A percentile compares a stretch with the other conserved stretches of the same genome.
phyloP scores from a whole-genome alignment of 2,329 filamentous ascomycete genomes.

The Trichoderma harzianum region DNA sequence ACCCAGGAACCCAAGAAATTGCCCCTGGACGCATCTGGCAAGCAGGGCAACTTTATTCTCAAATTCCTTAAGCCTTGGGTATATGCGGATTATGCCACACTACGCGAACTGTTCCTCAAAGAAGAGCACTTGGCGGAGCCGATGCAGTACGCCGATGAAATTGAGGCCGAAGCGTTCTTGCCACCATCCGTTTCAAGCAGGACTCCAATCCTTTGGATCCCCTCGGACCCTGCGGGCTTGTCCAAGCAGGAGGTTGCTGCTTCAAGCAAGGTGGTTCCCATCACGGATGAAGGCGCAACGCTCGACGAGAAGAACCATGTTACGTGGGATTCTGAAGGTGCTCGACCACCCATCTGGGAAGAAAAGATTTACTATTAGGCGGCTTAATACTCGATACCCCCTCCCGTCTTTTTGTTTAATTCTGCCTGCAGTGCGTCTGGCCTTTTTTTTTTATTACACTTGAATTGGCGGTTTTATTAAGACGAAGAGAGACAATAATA shows the following conservation, averaged over 20 bases:
- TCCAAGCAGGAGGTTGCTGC: conserved; percentile 68
- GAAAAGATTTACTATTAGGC: conserved; percentile 45
- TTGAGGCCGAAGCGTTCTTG: conserved; percentile 66
- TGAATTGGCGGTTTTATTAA: not conserved
- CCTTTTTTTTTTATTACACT: not conserved
- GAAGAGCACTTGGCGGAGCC: conserved; percentile 7
- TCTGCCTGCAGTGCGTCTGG: not conserved
- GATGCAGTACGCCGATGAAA: conserved; percentile 55
- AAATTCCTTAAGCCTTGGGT: conserved; percentile 74
- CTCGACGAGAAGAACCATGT: conserved; percentile 61
- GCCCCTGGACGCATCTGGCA: conserved; percentile 28
- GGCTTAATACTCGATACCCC: conserved; percentile 21
- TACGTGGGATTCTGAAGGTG: conserved; percentile 40
- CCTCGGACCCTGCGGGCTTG: conserved; percentile 65
- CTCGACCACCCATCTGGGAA: conserved; percentile 43
- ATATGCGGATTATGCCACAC: conserved; percentile 66
- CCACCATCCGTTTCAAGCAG: conserved; percentile 64
- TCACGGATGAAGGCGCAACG: conserved; percentile 68
- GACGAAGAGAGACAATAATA: not conserved
- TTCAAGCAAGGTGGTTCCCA: conserved; percentile 62
- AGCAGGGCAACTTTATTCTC: conserved; percentile 51
- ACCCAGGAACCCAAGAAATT: conserved; percentile 23
- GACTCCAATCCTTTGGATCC: conserved; percentile 70
- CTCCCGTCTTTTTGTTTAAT: not conserved
- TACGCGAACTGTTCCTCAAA: conserved; percentile 48